These are phyloP conservation scores for Nicotiana attenuata DNA, from an alignment of 257 asterid genomes.

Conservation along the genomic window DNA sequence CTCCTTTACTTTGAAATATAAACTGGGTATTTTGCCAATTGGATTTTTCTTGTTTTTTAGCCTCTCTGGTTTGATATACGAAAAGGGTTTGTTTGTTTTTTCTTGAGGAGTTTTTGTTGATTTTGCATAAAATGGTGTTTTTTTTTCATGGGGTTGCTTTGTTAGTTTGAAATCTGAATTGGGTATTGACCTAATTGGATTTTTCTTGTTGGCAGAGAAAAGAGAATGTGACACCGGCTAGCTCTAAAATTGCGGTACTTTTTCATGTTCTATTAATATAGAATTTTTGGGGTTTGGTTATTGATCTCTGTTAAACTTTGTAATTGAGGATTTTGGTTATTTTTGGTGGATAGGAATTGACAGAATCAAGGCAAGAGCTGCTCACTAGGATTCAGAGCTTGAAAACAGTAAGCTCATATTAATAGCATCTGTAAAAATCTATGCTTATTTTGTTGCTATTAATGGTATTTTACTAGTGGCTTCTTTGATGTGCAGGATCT, in stretches of 20 bases:
- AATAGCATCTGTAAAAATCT: background rate
- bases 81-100: background rate
- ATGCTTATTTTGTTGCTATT: background rate
- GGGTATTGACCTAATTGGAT: background rate
- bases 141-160: background rate
- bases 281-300: background rate
- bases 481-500: conserved; percentile 47
- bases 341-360: conserved; percentile 49
- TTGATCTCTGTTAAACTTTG: background rate
- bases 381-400: conserved; percentile 63
- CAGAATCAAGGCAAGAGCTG: conserved; percentile 83
- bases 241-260: conserved; percentile 68
- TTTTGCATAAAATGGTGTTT: background rate
- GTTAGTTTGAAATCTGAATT: background rate
- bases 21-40: background rate
- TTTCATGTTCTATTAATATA: background rate
- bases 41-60: background rate
- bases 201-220: conserved; percentile 35
- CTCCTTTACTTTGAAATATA: too few relatives aligned
- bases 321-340: background rate
- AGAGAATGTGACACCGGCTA: conserved; percentile 51
- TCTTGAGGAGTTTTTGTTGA: background rate
- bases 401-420: conserved; percentile 53
- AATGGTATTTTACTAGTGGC: conserved; percentile 1
- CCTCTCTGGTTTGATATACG: background rate